A percentile compares a stretch with the other conserved stretches of the same genome.
Evolutionary conservation across 768 basidiomycete genomes (phyloP).

Genomic region (Clavaria fumosa): DNA sequence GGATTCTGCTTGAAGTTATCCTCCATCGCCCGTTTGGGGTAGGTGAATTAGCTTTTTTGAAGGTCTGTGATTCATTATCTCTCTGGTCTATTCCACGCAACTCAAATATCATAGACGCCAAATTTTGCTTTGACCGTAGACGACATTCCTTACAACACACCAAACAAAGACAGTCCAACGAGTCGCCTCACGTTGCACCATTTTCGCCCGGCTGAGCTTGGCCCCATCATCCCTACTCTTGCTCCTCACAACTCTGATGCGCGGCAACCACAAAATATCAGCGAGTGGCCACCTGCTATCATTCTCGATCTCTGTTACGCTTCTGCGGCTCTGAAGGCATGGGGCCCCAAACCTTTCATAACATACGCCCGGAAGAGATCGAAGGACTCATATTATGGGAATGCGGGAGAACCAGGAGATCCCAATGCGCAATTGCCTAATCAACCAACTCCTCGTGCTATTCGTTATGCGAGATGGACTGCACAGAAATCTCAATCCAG

Average conservation of each 20-base stretch:
- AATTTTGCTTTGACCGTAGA: slow-evolving; percentile 6
- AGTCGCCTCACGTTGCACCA: slow-evolving; percentile 6
- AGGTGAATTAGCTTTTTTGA: background rate
- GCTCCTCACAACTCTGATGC: background rate
- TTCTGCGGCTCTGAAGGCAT: background rate
- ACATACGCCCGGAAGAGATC: background rate
- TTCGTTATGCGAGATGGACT: background rate
- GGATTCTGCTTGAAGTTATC: background rate
- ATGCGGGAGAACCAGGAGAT: background rate
- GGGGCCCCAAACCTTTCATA: background rate
- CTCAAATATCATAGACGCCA: slow-evolving; percentile 1
- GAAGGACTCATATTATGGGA: background rate
- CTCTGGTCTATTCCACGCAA: background rate
- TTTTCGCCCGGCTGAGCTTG: background rate
- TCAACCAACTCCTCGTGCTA: background rate
- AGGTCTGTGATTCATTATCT: background rate
- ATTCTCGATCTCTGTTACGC: background rate
- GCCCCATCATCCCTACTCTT: background rate
- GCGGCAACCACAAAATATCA: background rate
- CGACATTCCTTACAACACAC: slow-evolving; percentile 2
- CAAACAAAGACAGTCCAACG: background rate
- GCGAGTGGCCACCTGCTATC: background rate
- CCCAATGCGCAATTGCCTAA: background rate
- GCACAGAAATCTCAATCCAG: background rate
- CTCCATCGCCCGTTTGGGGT: background rate